Conservation (phyloP, 805 yeast genomes). For the Spencermartinsiella europaea region DNA sequence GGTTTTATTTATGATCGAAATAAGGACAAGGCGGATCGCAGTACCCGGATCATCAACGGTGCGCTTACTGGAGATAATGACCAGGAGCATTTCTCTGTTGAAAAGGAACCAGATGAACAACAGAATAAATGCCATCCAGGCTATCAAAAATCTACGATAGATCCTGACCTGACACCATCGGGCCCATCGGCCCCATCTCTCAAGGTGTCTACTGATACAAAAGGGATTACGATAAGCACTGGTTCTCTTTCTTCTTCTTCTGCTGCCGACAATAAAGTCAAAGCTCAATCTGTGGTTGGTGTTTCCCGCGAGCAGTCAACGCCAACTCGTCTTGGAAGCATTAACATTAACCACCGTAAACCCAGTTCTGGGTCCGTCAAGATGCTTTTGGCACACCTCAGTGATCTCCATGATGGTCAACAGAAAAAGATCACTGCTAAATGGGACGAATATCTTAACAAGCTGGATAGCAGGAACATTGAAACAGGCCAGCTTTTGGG, state of each 20-base stretch:
- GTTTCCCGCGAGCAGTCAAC: not conserved
- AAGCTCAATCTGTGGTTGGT: not conserved
- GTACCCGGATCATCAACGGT: not conserved
- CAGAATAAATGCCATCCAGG: too few relatives aligned
- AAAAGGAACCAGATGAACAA: not conserved
- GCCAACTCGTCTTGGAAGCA: not conserved
- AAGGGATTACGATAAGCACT: not conserved
- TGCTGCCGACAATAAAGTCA: not conserved
- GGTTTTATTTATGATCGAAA: conserved; percentile 38
- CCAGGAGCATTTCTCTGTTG: not conserved
- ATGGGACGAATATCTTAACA: conserved; percentile 45
- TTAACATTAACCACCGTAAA: not conserved
- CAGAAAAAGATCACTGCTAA: conserved; percentile 36
- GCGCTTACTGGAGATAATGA: not conserved
- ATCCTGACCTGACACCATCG: not conserved
- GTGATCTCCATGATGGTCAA: conserved; percentile 41
- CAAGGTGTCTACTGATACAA: not conserved
- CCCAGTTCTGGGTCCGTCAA: conserved; percentile 17
- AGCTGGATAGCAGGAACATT: conserved; percentile 23
- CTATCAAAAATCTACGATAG: not conserved
- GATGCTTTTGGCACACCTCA: conserved; percentile 35
- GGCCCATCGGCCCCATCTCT: not conserved
- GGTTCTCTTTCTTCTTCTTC: too few relatives aligned
- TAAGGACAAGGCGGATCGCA: not conserved
- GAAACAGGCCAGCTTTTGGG: conserved; percentile 36